Percentiles rank a stretch among this genome's conserved stretches.
Conservation (phyloP, 2,329 filamentous ascomycete species). For the Fusarium succisae region DNA sequence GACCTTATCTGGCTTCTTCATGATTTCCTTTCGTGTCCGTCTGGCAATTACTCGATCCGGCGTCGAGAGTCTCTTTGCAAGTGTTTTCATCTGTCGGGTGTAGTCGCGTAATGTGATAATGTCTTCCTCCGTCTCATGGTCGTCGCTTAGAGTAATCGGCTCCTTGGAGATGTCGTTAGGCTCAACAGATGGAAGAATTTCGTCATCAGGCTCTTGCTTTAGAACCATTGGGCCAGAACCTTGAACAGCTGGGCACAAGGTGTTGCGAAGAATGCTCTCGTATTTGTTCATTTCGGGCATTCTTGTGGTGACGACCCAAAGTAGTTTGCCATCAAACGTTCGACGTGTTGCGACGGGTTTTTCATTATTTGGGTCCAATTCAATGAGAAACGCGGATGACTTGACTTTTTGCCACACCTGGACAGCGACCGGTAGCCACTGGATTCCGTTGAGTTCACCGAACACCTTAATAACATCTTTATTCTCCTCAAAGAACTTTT, state of each 20-base stretch:
- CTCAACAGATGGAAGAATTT: background rate
- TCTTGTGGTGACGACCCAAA: rapidly evolving
- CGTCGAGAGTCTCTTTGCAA: rapidly evolving
- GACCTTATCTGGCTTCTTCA: background rate
- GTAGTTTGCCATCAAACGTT: too few relatives aligned
- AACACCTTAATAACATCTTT: too few relatives aligned
- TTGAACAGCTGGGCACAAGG: rapidly evolving
- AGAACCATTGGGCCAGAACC: rapidly evolving
- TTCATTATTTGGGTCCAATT: too few relatives aligned
- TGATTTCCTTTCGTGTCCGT: rapidly evolving
- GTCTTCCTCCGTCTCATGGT: rapidly evolving
- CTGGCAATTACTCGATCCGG: rapidly evolving
- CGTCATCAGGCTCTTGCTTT: rapidly evolving
- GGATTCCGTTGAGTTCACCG: too few relatives aligned
- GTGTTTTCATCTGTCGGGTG: rapidly evolving
- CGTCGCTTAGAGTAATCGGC: rapidly evolving
- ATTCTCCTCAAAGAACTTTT: too few relatives aligned
- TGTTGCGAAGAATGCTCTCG: rapidly evolving
- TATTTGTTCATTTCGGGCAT: rapidly evolving
- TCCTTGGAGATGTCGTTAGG: rapidly evolving
- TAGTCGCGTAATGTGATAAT: rapidly evolving
- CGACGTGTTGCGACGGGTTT: too few relatives aligned
- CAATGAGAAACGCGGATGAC: too few relatives aligned
- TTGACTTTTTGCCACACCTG: too few relatives aligned
- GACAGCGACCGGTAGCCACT: too few relatives aligned